phyloP scores from a whole-genome alignment of 2,329 filamentous ascomycete species.

The Beauveria australis region DNA sequence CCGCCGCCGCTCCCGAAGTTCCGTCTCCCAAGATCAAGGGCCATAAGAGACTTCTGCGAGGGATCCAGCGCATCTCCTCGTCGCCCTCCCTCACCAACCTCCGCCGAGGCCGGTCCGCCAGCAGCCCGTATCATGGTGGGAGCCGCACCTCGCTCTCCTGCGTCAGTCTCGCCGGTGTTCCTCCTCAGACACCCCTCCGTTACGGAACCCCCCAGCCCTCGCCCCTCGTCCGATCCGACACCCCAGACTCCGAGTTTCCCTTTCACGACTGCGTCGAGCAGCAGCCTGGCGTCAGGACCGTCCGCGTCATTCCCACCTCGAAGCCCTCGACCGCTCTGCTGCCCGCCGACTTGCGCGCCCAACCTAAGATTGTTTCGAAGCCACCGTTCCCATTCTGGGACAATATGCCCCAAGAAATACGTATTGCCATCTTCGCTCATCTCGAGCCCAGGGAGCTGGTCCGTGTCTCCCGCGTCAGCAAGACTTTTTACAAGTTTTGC shows the following conservation, averaged over 20 bases:
- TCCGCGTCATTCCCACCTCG: constrained; percentile 33
- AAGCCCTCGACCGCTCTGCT: constrained; percentile 47
- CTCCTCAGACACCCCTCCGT: constrained; percentile 20
- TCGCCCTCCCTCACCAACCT: constrained; percentile 62
- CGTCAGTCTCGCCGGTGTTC: constrained; percentile 39
- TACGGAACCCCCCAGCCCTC: constrained; percentile 31
- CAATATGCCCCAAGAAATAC: constrained; percentile 73
- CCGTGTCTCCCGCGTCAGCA: constrained; percentile 67
- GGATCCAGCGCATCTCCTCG: constrained; percentile 74
- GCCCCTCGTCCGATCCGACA: constrained; percentile 32
- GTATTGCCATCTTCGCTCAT: constrained; percentile 67
- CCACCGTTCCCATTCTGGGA: constrained; percentile 62
- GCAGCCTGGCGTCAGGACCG: constrained; percentile 46
- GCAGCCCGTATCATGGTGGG: constrained; percentile 52
- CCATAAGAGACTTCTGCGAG: constrained; percentile 61
- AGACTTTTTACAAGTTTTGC: constrained; percentile 71
- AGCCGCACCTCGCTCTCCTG: constrained; percentile 44
- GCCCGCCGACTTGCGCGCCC: constrained; percentile 47
- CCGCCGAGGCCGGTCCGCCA: constrained; percentile 56
- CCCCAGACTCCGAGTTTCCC: constrained; percentile 31
- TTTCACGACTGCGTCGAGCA: constrained; percentile 33
- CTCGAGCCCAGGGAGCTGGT: constrained; percentile 76
- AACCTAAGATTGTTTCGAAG: constrained; percentile 20
- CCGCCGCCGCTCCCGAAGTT: constrained; percentile 16
- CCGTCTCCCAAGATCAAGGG: constrained; percentile 50